phyloP scores from a whole-genome alignment of 2,329 filamentous ascomycete species.

The Cytospora paraplurivora region DNA sequence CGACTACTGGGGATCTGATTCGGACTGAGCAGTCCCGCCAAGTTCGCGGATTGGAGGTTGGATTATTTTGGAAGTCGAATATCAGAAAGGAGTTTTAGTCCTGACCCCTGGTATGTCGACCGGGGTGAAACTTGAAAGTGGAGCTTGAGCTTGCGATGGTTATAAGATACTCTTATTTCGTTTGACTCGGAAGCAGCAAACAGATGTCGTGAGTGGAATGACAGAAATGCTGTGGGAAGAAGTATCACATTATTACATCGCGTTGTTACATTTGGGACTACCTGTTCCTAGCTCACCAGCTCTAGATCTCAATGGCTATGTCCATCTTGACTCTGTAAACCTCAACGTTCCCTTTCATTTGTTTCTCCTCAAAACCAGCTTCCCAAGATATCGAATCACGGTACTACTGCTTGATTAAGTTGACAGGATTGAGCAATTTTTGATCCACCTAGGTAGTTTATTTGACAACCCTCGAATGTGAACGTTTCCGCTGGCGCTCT shows the following conservation, averaged over 20 bases:
- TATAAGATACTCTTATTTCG: not conserved
- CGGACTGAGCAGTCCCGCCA: not conserved
- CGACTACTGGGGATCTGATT: slow-evolving; percentile 22
- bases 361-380: not conserved
- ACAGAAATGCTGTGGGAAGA: not conserved
- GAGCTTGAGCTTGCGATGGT: not conserved
- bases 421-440: not conserved
- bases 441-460: too few relatives aligned
- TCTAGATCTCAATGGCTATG: not conserved
- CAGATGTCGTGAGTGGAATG: not conserved
- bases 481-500: too few relatives aligned
- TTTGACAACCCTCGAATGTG: too few relatives aligned
- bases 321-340: not conserved
- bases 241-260: not conserved
- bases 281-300: not conserved
- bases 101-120: not conserved
- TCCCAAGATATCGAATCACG: not conserved
- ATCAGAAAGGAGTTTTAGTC: not conserved
- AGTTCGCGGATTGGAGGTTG: not conserved
- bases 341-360: not conserved
- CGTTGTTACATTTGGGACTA: not conserved
- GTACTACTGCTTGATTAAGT: not conserved
- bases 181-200: not conserved
- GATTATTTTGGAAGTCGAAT: not conserved
- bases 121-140: not conserved